A percentile compares a stretch with the other conserved stretches of the same genome.
Conservation (phyloP, 768 basidiomycete species). For the Hypholoma fasciculare region DNA sequence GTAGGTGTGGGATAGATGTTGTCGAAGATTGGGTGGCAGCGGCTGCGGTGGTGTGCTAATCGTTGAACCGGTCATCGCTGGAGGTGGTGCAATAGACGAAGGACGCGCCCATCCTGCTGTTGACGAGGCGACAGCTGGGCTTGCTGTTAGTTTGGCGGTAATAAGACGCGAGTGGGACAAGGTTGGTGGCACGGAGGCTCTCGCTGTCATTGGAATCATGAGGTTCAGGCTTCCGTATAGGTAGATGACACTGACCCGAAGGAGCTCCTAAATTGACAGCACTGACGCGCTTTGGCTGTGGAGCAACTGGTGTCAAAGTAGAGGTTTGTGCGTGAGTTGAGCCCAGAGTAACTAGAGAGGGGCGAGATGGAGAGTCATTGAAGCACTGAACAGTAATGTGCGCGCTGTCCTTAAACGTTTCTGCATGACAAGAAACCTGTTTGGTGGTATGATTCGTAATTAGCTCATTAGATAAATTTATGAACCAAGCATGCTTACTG, state of each 20-base stretch:
- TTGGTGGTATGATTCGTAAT: no score
- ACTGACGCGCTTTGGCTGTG: constrained; percentile 82
- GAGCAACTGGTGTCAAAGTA: constrained; percentile 32
- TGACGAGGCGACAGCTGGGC: constrained; percentile 53
- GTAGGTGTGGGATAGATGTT: constrained; percentile 47
- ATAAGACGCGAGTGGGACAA: constrained; percentile 78
- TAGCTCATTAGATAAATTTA: no score
- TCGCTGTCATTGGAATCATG: constrained; percentile 39
- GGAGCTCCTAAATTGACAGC: constrained; percentile 68
- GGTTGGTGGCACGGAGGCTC: constrained; percentile 55
- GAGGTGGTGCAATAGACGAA: constrained; percentile 67
- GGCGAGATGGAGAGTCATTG: constrained; percentile 32
- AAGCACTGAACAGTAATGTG: no score
- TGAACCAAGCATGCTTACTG: no score
- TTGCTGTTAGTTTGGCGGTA: constrained; percentile 81
- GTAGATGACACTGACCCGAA: constrained; percentile 42
- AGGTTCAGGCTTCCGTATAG: constrained; percentile 7
- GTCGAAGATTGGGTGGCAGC: constrained; percentile 31
- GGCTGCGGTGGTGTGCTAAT: constrained; percentile 38
- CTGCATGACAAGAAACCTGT: no score
- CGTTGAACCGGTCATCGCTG: constrained; percentile 43
- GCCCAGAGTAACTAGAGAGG: constrained; percentile 46
- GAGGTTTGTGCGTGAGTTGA: constrained; percentile 33
- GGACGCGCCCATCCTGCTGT: constrained; percentile 82
- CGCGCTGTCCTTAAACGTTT: no score